A percentile compares a stretch with the other conserved stretches of the same genome.
phyloP scores from a whole-genome alignment of 129 eudicot species.

The Saposhnikovia divaricata region DNA sequence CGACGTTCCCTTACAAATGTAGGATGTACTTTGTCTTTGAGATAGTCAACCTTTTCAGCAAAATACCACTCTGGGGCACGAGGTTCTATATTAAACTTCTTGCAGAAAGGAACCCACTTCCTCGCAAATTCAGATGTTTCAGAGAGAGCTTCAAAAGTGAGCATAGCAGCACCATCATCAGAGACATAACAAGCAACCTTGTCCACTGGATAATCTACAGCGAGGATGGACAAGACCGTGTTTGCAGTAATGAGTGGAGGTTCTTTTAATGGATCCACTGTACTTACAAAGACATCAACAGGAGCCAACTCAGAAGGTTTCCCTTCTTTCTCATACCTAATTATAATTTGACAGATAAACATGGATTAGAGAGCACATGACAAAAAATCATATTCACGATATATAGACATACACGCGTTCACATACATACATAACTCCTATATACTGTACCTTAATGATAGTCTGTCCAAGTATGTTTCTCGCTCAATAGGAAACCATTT shows the following conservation, averaged over 20 bases:
- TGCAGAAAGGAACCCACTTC: conserved; percentile 95
- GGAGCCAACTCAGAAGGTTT: conserved; percentile 83
- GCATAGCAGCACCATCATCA: conserved; percentile 99
- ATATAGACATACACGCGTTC: too few relatives aligned
- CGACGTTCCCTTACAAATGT: conserved; percentile 92
- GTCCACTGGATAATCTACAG: conserved; percentile 93
- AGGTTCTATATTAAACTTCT: conserved; percentile 80
- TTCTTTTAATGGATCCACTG: conserved; percentile 87
- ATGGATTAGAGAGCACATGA: neutral
- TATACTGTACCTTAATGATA: conserved; percentile 69
- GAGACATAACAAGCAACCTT: conserved; percentile 95
- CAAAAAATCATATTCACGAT: neutral
- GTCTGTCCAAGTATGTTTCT: conserved; percentile 85
- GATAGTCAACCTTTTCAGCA: conserved; percentile 76
- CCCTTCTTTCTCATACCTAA: conserved; percentile 94
- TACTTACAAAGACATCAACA: conserved; percentile 72
- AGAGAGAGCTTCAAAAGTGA: conserved; percentile 89
- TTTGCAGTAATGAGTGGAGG: conserved; percentile 95
- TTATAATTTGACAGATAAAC: neutral
- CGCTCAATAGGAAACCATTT: conserved; percentile 83
- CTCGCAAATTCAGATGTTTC: conserved; percentile 90
- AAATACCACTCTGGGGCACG: conserved; percentile 98
- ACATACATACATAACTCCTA: neutral
- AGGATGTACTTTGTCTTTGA: conserved; percentile 81
- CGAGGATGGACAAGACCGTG: conserved; percentile 88